Base-by-base conservation (phyloP, 441 rosid genomes). In the Kokia cookei region DNA sequence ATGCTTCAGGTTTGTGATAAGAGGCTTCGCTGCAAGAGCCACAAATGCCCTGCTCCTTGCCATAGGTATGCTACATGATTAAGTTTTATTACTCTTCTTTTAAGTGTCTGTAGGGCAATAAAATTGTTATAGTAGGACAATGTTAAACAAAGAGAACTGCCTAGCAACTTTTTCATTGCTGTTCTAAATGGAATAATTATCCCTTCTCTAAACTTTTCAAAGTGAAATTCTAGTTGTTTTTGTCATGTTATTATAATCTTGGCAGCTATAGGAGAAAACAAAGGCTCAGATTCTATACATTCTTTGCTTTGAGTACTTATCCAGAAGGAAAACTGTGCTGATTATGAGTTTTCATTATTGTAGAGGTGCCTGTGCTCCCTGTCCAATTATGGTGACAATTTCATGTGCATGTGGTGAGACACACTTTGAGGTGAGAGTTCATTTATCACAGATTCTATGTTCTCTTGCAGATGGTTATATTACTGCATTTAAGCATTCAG, bases 291-390 rank as follows among this genome's bases (percentile, higher is more conserved):
- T 37, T 15, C 29, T 65, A 43, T 42, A 11, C 17, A 43, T 65
- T 22, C 24, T 61, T 65, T 42, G 15, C 35, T 65, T 19, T 43
- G 27, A 26, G 58, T 69, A 50, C 61, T 51, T 69, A 17, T 53
- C 32, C 22, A 53, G 29, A 17, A 32, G 32, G 61, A 4, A 54
- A 50, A 57, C 67, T 69, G 27, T 73, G 62, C 74, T 76, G 50
- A 73, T 53, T 17, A 14, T 67, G 79, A 54, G 27, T 65, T 72
- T 73, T 74, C 80, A 24, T 75, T 82, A 74, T 84, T 84, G 81
- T 80, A 94, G 99, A 83, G 99, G 98, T 80, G 78, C 87, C 60
- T 93, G 97, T 88, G 96, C 98, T 85, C 98, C 98, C 75, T 93
- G 99, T 76, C 98, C 99, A 60, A 72, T 91, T 68, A 91, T 91